Base-by-base conservation (phyloP, 2,329 filamentous ascomycete genomes). In the Esteya vermicola region DNA sequence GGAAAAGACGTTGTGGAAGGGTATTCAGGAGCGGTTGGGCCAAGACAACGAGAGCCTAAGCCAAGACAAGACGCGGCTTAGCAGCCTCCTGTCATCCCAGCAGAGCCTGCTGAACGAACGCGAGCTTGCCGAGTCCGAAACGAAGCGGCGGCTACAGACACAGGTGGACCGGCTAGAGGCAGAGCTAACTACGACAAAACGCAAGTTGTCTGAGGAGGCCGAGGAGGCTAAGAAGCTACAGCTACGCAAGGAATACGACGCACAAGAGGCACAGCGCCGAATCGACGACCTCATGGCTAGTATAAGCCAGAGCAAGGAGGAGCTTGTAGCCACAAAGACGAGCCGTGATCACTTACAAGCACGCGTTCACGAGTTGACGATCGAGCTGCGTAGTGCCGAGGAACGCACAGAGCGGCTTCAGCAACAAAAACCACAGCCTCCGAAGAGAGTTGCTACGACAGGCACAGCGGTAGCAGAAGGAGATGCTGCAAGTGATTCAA, bases 1-100 rank as follows among this genome's bases (percentile, higher is more conserved):
- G 0, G 89, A 96, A 59, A 94, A 94, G 62, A 82, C 85, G 28
- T 68, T 98, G 9, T 94, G 84, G 82, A 93, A 91, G 63, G 85
- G 81, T 41, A 93, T 95, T 26, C 88, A 96, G 55, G 80, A 83
- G 47, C 78, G 93, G 39, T 68, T 96, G 33, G 81, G 75, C 46
- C 85, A 91, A 51, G 88, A 96, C 53, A 94, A 91, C 47, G 85
- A 94, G 53, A 75, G 65, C 18, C 65, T 96, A 12, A 71, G 82
- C 32, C 84, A 93, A 44, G 91, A 98, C 56, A 83, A 86, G 48
- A 75, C 78, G 34, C 75, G 88, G 23, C 71, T 96, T 5, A 93
- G 89, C 58, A 79, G 77, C 42, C 68, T 94, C 25, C 75, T 95
- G 34, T 74, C 81, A 4, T 86, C 84, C 40, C 75, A 95, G 37